Percentiles rank a stretch among this genome's conserved stretches.
Conservation (phyloP, 495 filamentous ascomycete species). For the Letharia columbiana region DNA sequence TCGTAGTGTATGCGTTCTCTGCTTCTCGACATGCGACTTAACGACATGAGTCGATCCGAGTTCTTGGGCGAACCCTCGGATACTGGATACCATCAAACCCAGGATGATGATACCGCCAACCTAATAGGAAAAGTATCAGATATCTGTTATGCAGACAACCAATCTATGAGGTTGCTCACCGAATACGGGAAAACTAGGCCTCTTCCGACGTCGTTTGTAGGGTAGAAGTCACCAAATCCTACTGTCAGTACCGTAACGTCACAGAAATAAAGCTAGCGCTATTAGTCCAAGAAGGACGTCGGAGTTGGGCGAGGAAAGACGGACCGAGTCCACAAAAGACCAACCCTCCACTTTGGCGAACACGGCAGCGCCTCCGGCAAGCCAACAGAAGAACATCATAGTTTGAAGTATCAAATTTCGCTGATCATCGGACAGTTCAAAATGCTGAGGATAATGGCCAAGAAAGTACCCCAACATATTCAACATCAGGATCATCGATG, state of each 20-base stretch:
- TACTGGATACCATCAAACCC: conserved; percentile 78
- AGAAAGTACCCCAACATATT: conserved; percentile 74
- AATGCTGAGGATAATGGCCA: conserved; percentile 69
- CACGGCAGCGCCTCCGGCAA: conserved; percentile 50
- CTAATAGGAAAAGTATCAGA: conserved; percentile 1
- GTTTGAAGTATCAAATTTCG: conserved; percentile 58
- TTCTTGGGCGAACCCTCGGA: conserved; percentile 59
- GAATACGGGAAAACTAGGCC: conserved; percentile 74
- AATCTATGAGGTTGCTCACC: neutral
- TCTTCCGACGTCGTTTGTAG: conserved; percentile 43
- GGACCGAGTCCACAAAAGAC: conserved; percentile 42
- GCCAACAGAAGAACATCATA: conserved; percentile 53
- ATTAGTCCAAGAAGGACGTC: neutral
- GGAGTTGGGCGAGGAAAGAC: neutral
- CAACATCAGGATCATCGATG: conserved; percentile 55
- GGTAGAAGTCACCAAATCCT: conserved; percentile 54
- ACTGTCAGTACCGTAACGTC: conserved; percentile 58
- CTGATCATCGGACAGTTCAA: conserved; percentile 64
- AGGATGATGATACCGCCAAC: conserved; percentile 79
- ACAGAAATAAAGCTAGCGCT: conserved; percentile 46
- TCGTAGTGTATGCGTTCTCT: conserved; percentile 47
- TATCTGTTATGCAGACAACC: neutral
- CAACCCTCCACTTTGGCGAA: conserved; percentile 43
- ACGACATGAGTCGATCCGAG: conserved; percentile 60
- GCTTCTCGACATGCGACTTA: conserved; percentile 51